Conservation (phyloP, 2,329 filamentous ascomycete species). For the Ilyonectria destructans region DNA sequence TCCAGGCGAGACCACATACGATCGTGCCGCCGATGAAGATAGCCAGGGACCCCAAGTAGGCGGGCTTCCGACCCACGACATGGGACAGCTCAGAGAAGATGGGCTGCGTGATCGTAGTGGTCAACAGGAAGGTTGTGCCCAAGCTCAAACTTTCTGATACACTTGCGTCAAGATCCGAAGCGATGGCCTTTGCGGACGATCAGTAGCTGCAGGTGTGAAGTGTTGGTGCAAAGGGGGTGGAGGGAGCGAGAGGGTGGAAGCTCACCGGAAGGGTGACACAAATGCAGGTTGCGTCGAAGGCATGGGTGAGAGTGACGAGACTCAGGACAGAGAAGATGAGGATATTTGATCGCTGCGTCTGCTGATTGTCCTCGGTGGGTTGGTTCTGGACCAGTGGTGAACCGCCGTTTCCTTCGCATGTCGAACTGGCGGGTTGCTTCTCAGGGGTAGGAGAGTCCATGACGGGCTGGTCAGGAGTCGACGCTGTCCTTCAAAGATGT, state of each 20-base stretch:
- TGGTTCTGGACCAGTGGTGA: neutral
- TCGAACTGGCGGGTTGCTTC: neutral
- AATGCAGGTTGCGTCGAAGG: slow-evolving; percentile 50
- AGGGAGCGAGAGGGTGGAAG: neutral
- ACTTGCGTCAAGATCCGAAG: slow-evolving; percentile 46
- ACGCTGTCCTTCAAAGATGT: neutral
- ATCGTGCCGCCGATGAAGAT: slow-evolving; percentile 61
- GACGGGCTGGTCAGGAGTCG: neutral
- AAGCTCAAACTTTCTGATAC: slow-evolving; percentile 47
- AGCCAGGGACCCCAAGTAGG: slow-evolving; percentile 38
- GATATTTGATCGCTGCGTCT: slow-evolving; percentile 25
- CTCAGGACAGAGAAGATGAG: slow-evolving; percentile 44
- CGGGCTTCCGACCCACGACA: slow-evolving; percentile 55
- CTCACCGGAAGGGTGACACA: slow-evolving; percentile 50
- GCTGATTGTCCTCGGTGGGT: neutral
- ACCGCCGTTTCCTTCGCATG: neutral
- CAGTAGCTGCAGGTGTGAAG: slow-evolving; percentile 14
- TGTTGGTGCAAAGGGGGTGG: neutral
- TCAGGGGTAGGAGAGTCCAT: neutral
- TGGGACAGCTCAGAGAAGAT: slow-evolving; percentile 57
- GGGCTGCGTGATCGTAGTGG: slow-evolving; percentile 75
- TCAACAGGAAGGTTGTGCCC: slow-evolving; percentile 79
- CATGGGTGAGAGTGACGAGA: slow-evolving; percentile 41
- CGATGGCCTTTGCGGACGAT: slow-evolving; percentile 38
- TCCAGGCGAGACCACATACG: slow-evolving; percentile 53